Evolutionary conservation across 345 rosid genomes (phyloP).

Genomic region (Triadica sebifera): DNA sequence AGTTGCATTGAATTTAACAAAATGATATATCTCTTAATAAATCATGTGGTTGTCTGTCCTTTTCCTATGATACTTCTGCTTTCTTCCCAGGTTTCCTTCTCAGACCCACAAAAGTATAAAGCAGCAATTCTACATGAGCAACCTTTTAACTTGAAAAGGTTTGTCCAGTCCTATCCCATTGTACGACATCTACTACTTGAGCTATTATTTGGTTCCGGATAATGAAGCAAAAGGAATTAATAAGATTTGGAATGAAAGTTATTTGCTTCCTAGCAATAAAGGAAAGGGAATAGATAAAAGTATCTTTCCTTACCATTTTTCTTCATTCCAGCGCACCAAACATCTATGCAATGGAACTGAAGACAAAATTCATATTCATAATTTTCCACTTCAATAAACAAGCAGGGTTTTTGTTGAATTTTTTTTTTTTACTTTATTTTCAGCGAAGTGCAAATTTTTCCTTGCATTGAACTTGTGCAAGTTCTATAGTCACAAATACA

Average conservation of each 20-base stretch:
- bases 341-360: not conserved
- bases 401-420: not conserved
- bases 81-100: conserved; percentile 62
- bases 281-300: too few relatives aligned
- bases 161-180: conserved; percentile 2
- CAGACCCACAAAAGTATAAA: conserved; percentile 66
- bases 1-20: not conserved
- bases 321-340: not conserved
- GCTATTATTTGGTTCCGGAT: not conserved
- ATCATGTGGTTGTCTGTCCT: not conserved
- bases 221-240: not conserved
- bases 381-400: not conserved
- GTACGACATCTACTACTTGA: not conserved
- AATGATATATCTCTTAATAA: not conserved
- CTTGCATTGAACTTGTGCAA: not conserved
- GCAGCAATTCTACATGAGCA: conserved; percentile 62
- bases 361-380: not conserved
- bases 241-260: not conserved
- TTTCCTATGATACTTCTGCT: conserved; percentile 3
- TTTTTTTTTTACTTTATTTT: too few relatives aligned
- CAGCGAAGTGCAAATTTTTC: too few relatives aligned
- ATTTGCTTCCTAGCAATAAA: not conserved
- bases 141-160: conserved; percentile 86
- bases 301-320: not conserved
- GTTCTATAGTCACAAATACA: not conserved